Conservation (phyloP, 78 protist species). For the Dictyostelium discoideum region dicty_2.7 NC_007089.4:699001-699500, state of each 20-base stretch:
- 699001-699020: conserved; percentile 66
- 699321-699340: conserved; percentile 18
- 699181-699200: conserved; percentile 40
- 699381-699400: conserved; percentile 29
- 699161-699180: conserved; percentile 75
- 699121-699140: background rate
- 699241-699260: conserved; percentile 36
- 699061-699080: conserved; percentile 48
- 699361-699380: background rate
- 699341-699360: background rate
- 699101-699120: too few relatives aligned
- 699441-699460: conserved; percentile 28
- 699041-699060: conserved; percentile 11
- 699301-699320: conserved; percentile 37
- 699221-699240: conserved; percentile 39
- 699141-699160: background rate
- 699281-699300: conserved; percentile 73
- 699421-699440: conserved; percentile 51
- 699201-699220: background rate
- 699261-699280: conserved; percentile 57
- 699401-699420: conserved; percentile 44
- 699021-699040: conserved; percentile 75
- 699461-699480: background rate
- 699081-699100: background rate
- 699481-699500: background rate